Evolutionary conservation across 2,329 filamentous ascomycete species (phyloP).

Genomic region (Penicillium fuscoglaucum): DNA sequence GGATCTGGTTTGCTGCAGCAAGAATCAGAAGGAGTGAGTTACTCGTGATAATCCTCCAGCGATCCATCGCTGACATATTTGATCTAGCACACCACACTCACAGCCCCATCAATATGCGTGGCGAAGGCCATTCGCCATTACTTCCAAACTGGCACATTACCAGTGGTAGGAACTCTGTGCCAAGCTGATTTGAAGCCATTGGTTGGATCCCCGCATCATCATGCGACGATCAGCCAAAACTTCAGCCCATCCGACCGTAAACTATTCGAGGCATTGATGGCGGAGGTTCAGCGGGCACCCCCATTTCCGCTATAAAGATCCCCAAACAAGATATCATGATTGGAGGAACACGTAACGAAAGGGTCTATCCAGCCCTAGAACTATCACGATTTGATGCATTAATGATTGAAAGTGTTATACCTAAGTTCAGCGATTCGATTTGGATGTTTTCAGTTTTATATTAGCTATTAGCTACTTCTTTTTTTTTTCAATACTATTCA

Average conservation of each 20-base stretch:
- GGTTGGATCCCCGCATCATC: conserved; percentile 20
- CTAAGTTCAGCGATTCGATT: not conserved
- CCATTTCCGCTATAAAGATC: not conserved
- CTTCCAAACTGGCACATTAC: conserved; percentile 45
- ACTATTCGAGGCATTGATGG: conserved; percentile 21
- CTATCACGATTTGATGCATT: conserved; percentile 1
- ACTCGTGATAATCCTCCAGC: conserved; percentile 3
- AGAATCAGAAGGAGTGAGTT: conserved; percentile 45
- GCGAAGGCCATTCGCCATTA: conserved; percentile 40
- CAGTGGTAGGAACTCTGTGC: conserved; percentile 38
- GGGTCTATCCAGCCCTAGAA: not conserved
- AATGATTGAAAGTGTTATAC: not conserved
- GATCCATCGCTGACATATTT: not conserved
- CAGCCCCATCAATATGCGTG: conserved; percentile 41
- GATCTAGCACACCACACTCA: conserved; percentile 34
- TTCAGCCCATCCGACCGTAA: conserved; percentile 14
- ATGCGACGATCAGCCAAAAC: not conserved
- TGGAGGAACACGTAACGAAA: not conserved
- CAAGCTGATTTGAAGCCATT: conserved; percentile 39
- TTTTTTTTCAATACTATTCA: not conserved
- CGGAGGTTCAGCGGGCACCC: conserved; percentile 13
- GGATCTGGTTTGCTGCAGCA: conserved; percentile 48
- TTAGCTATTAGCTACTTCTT: not conserved
- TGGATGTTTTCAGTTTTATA: not conserved
- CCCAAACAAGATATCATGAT: not conserved